Base-by-base conservation (phyloP, 2,329 filamentous ascomycete genomes). In the Epichloe coenophiala region DNA sequence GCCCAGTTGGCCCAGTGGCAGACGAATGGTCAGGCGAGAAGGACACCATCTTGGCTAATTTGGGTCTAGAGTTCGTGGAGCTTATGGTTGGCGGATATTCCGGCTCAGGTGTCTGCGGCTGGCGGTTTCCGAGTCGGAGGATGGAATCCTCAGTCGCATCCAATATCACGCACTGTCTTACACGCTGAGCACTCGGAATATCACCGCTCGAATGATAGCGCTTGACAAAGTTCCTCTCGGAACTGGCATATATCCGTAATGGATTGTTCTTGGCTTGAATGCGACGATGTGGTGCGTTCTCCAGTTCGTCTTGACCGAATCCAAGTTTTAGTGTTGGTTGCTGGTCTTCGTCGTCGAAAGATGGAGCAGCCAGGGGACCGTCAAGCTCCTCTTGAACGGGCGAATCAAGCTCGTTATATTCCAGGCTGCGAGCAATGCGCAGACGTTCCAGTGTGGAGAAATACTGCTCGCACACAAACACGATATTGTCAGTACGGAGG, bases 361-460 rank as follows among this genome's bases (percentile, higher is more conserved):
- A 49, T 17, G 51, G 51, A 27, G 53, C 45, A 5, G 52, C 57
- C 52, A 52, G 43, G 54, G 65, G 47, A 60, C 46, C 54, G 47
- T 56, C 52, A 23, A 54, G 51, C 48, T 38, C 60, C 53, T 52
- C 60, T 55, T 50, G 57, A 60, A 57, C 45, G 57, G 43, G 47
- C 58, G 45, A 57, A 56, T 55, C 61, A 51, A 53, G 59, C 52
- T 52, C 62, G 57, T 46, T 63, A 58, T 41, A 45, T 67, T 68
- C 62, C 27, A 59, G 55, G 41, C 58, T 57, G 58, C 81, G 79
- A 47, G 76, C 77, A 62, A 88, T 80, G 58, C 80, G 78, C 52
- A 86, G 73, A 52, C 83, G 77, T 66, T 88, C 84, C 55, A 84
- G 73, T 7, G 79, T 82, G 35, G 83, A 86, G 68, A 88, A 87